Conservation (phyloP, 306 rosid genomes). For the Oxytropis ochrocephala region DNA sequence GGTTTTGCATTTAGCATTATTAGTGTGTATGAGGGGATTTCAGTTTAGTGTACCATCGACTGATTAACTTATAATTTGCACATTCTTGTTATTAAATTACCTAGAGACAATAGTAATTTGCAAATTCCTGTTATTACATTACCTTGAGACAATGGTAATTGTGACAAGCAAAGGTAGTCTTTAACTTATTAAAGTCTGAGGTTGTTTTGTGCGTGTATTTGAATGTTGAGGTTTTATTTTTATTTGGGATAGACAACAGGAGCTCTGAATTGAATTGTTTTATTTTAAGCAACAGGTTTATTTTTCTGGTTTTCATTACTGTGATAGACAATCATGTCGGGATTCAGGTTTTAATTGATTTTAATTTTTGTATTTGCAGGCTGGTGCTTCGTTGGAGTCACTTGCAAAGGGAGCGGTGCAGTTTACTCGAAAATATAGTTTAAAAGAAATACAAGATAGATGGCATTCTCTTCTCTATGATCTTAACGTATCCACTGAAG, state of each 20-base stretch:
- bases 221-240: background rate
- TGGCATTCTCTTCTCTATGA: conserved; percentile 81
- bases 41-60: background rate
- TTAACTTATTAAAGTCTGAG: background rate
- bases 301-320: background rate
- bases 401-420: conserved; percentile 97
- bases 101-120: background rate
- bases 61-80: background rate
- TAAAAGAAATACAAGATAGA: conserved; percentile 72
- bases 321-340: background rate
- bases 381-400: conserved; percentile 95
- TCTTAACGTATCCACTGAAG: conserved; percentile 53
- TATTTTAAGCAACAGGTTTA: background rate
- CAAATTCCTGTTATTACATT: background rate
- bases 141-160: background rate
- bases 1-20: background rate
- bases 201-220: background rate
- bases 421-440: conserved; percentile 70
- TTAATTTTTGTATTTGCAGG: conserved; percentile 42
- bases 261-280: background rate
- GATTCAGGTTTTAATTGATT: conserved; percentile 11
- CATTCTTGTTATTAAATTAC: background rate
- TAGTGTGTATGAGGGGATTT: background rate
- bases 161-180: background rate
- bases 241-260: background rate